Percentiles rank a stretch among this genome's conserved stretches.
phyloP scores from a whole-genome alignment of 805 yeast genomes.

The Nakazawaea wickerhamii region DNA sequence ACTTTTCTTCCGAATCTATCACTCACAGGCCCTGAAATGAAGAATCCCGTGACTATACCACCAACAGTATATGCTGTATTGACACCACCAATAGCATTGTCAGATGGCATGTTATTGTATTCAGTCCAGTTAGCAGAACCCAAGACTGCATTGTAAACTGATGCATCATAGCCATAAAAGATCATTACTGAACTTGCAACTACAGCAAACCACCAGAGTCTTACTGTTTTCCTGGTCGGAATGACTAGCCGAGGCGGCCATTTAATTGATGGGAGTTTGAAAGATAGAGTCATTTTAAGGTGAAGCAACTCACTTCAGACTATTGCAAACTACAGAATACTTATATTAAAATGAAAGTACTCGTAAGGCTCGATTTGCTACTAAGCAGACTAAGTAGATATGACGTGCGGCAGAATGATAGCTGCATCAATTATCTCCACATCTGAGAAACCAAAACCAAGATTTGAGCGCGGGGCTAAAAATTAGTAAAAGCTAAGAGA shows the following conservation, averaged over 20 bases:
- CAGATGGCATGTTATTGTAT: slow-evolving; percentile 17
- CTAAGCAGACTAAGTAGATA: no score
- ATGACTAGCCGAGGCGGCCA: background rate
- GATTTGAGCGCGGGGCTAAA: no score
- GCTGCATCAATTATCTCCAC: no score
- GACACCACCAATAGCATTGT: slow-evolving; percentile 17
- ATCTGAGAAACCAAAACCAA: no score
- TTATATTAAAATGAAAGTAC: no score
- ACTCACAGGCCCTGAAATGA: slow-evolving; percentile 17
- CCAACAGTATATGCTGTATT: slow-evolving; percentile 20
- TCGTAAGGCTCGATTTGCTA: no score
- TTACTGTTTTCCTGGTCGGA: background rate
- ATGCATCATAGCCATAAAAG: slow-evolving; percentile 21
- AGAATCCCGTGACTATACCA: slow-evolving; percentile 18
- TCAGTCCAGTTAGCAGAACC: slow-evolving; percentile 18
- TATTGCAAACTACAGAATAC: no score
- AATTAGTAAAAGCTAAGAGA: no score
- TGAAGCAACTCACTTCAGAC: no score
- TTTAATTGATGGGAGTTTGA: background rate
- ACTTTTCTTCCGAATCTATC: slow-evolving; percentile 17
- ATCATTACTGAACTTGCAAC: slow-evolving; percentile 20
- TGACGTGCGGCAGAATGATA: no score
- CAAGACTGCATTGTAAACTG: slow-evolving; percentile 20
- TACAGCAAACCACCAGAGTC: slow-evolving; percentile 18
- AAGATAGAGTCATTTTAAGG: background rate